These are phyloP conservation scores for Lunularia cruciata DNA, from an alignment of 225 moss, liverwort and hornwort genomes.

Conservation along the genomic window DNA sequence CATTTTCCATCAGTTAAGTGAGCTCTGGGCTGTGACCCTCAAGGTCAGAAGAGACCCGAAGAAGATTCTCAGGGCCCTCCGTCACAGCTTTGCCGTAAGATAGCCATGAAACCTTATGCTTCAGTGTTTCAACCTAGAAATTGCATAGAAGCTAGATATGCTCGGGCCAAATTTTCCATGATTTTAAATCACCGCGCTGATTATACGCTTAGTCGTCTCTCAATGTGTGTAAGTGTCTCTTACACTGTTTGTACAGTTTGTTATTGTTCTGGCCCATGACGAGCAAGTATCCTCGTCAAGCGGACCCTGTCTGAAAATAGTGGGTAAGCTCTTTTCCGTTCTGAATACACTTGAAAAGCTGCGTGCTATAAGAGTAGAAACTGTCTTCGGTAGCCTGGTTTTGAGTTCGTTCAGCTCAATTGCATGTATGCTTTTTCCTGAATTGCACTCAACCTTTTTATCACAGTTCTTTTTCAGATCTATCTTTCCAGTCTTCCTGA, in stretches of 20 bases:
- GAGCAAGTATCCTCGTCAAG: conserved; percentile 42
- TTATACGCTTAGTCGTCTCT: no score
- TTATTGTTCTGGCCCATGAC: conserved; percentile 88
- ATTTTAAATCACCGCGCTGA: background rate
- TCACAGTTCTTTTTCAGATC: no score
- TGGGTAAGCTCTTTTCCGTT: conserved; percentile 53
- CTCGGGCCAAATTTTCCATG: no score
- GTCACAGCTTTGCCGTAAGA: conserved; percentile 91
- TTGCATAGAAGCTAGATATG: no score
- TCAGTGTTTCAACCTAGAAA: background rate
- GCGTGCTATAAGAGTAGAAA: no score
- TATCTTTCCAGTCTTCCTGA: no score
- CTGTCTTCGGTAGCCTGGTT: no score
- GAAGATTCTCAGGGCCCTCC: conserved; percentile 87
- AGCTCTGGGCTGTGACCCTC: conserved; percentile 83
- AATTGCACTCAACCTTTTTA: no score
- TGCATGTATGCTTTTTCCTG: no score
- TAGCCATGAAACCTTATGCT: no score
- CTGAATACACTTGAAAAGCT: background rate
- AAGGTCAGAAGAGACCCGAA: conserved; percentile 78
- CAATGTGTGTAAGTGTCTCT: no score
- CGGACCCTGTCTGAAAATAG: conserved; percentile 58
- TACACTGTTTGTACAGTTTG: conserved; percentile 78
- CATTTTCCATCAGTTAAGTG: conserved; percentile 56
- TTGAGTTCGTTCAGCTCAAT: no score